Percentiles rank a stretch among this genome's conserved stretches.
phyloP scores from a whole-genome alignment of 129 eudicot species.

The Pittosporum tobira region DNA sequence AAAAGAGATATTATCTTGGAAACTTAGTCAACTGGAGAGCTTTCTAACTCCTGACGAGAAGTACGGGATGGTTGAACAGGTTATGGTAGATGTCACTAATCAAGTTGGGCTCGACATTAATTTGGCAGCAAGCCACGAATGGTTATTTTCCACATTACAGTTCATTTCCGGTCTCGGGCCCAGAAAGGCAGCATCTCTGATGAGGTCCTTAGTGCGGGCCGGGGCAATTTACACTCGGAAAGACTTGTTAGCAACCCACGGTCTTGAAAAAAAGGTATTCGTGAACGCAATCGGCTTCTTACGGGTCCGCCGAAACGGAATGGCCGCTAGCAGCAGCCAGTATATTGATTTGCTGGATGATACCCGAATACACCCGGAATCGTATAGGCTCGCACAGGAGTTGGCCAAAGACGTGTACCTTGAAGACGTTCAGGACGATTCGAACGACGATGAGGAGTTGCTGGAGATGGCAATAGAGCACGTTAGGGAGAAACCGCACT shows the following conservation, averaged over 20 bases:
- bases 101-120: conserved; percentile 89
- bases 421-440: conserved; percentile 47
- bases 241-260: conserved; percentile 62
- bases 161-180: conserved; percentile 91
- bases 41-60: conserved; percentile 82
- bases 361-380: conserved; percentile 91
- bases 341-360: conserved; percentile 74
- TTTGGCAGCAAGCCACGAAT: conserved; percentile 76
- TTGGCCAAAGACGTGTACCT: conserved; percentile 72
- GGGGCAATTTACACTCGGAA: conserved; percentile 67
- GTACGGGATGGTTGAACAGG: conserved; percentile 71
- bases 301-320: conserved; percentile 73
- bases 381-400: conserved; percentile 77
- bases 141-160: conserved; percentile 85
- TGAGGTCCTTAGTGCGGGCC: conserved; percentile 63
- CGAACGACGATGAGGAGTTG: conserved; percentile 61
- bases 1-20: conserved; percentile 79
- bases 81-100: conserved; percentile 85
- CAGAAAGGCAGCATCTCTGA: conserved; percentile 74
- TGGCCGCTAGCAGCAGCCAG: conserved; percentile 71
- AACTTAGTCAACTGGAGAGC: conserved; percentile 57
- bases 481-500: conserved; percentile 58
- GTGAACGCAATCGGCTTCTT: conserved; percentile 81
- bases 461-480: conserved; percentile 69
- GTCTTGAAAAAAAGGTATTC: conserved; percentile 84